phyloP scores from a whole-genome alignment of 305 asterid genomes.

The Solanum hybrid region DNA sequence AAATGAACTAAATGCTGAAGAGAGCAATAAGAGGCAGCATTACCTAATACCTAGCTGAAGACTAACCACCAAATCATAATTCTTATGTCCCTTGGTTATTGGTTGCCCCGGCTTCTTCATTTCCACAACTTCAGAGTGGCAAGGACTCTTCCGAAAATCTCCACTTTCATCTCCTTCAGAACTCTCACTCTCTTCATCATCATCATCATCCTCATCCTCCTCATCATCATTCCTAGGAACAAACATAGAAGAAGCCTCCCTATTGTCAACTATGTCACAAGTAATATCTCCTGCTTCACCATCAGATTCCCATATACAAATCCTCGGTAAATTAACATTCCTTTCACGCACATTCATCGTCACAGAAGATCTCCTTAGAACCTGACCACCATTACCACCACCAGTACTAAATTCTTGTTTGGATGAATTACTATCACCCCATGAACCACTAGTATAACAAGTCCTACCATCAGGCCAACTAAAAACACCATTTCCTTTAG shows the following conservation, averaged over 20 bases:
- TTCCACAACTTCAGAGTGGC: constrained; percentile 29
- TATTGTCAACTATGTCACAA: constrained; percentile 79
- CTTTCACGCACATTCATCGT: constrained; percentile 36
- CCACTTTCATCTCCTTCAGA: constrained; percentile 43
- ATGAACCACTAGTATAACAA: constrained; percentile 4
- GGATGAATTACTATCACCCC: constrained; percentile 7
- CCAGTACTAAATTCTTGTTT: neutral
- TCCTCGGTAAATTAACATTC: constrained; percentile 66
- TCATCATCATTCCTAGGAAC: constrained; percentile 6
- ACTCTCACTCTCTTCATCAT: constrained; percentile 33
- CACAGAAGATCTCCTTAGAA: constrained; percentile 32
- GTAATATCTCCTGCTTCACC: constrained; percentile 96
- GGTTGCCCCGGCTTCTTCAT: constrained; percentile 81
- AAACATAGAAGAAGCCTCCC: constrained; percentile 68
- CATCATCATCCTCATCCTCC: constrained; percentile 2
- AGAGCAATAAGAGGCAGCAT: neutral
- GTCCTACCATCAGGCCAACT: constrained; percentile 78
- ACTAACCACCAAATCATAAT: constrained; percentile 87
- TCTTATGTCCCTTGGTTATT: constrained; percentile 83
- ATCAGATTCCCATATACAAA: constrained; percentile 96
- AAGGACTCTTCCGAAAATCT: constrained; percentile 67
- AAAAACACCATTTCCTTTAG: constrained; percentile 73
- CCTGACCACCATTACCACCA: neutral
- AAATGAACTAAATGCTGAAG: neutral
- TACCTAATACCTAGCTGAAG: constrained; percentile 92